These are phyloP conservation scores for Climacium dendroides DNA, from an alignment of 225 moss, liverwort and hornwort species.

Conservation along the genomic window DNA sequence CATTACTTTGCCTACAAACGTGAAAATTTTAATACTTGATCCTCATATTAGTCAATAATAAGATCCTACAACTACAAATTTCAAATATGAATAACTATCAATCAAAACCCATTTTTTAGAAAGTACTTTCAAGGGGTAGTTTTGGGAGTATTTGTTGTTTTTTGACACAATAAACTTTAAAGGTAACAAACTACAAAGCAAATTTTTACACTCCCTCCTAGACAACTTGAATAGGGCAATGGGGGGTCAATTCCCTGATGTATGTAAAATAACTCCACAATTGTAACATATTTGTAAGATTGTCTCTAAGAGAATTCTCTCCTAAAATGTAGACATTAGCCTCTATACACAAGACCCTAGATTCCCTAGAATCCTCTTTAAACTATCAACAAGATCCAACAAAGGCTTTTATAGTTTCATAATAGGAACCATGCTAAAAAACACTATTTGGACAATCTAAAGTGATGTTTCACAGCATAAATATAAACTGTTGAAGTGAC, in stretches of 20 bases:
- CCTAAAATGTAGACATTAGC: background rate
- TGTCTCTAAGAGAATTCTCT: background rate
- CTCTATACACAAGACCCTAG: background rate
- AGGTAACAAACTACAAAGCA: background rate
- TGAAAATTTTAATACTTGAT: background rate
- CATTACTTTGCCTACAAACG: background rate
- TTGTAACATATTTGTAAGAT: background rate
- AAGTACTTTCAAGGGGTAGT: accelerated
- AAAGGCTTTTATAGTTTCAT: background rate
- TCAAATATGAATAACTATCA: background rate
- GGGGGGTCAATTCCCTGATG: background rate
- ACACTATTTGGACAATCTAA: background rate
- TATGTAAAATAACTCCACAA: background rate
- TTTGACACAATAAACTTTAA: background rate
- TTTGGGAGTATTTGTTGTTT: background rate
- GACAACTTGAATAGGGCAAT: background rate
- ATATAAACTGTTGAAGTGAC: too few relatives aligned
- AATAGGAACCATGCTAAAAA: too few relatives aligned
- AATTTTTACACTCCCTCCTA: background rate
- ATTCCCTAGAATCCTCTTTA: background rate
- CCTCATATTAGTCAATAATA: background rate
- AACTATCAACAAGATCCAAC: background rate
- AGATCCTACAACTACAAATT: background rate
- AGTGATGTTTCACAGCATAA: too few relatives aligned
- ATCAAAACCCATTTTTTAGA: too few relatives aligned